Conservation (phyloP, 2,329 filamentous ascomycete genomes). For the Pseudocercospora cruenta region DNA sequence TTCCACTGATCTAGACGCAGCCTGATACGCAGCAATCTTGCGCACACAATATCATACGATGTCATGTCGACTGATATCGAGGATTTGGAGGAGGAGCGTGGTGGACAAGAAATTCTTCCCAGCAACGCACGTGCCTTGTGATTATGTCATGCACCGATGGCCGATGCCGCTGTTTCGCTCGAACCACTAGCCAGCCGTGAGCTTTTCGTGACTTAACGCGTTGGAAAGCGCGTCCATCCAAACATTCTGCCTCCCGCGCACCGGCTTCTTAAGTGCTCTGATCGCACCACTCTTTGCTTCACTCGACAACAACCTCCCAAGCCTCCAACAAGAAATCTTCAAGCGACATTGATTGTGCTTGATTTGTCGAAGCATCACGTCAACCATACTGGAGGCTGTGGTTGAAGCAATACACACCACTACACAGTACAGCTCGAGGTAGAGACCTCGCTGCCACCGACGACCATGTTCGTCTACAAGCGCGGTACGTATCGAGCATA, state of each 20-base stretch:
- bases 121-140: not conserved
- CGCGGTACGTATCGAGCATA: constrained; percentile 53
- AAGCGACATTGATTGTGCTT: constrained; percentile 27
- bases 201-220: not conserved
- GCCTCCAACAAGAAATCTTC: constrained; percentile 10
- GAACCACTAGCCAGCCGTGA: not conserved
- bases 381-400: constrained; percentile 13
- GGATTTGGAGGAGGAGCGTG: not conserved
- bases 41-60: too few relatives aligned
- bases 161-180: constrained; percentile 1
- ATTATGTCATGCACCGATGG: not conserved
- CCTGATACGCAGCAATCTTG: too few relatives aligned
- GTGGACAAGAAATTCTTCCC: not conserved
- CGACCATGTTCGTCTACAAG: constrained; percentile 66
- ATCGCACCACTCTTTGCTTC: constrained; percentile 16
- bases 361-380: constrained; percentile 15
- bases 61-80: not conserved
- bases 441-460: constrained; percentile 31
- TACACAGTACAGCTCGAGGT: constrained; percentile 25
- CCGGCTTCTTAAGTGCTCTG: constrained; percentile 20
- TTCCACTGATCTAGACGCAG: too few relatives aligned
- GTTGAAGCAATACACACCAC: constrained; percentile 18
- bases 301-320: constrained; percentile 22
- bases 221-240: not conserved
- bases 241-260: not conserved